A percentile compares a stretch with the other conserved stretches of the same genome.
Evolutionary conservation across 257 asterid species (phyloP).

Genomic region (Pogostemon cablin): DNA sequence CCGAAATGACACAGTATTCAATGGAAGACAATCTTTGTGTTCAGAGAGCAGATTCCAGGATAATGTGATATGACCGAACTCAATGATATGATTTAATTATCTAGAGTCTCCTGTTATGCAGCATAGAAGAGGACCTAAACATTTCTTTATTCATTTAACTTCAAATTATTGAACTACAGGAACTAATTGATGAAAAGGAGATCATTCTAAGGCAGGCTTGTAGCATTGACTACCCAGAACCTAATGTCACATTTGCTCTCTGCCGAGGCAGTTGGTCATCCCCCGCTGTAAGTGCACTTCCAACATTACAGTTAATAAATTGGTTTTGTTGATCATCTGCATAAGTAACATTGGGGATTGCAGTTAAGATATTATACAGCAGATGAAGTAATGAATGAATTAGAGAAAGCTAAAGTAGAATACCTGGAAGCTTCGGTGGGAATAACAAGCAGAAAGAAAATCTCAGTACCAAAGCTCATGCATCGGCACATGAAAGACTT

Average conservation of each 20-base stretch:
- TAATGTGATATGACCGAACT: conserved; percentile 4
- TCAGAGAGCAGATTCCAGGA: conserved; percentile 12
- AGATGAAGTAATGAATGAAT: conserved; percentile 74
- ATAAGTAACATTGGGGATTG: conserved; percentile 32
- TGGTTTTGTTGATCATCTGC: not conserved
- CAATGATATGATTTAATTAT: not conserved
- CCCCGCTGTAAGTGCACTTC: conserved; percentile 74
- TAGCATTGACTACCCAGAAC: conserved; percentile 95
- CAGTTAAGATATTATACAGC: conserved; percentile 74
- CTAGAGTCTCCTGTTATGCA: conserved; percentile 11
- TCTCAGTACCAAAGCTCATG: conserved; percentile 79
- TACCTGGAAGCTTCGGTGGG: conserved; percentile 89
- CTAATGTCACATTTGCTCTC: conserved; percentile 81
- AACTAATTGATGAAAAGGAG: conserved; percentile 63
- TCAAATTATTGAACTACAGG: conserved; percentile 44
- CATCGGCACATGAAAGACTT: conserved; percentile 87
- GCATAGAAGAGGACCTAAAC: conserved; percentile 6
- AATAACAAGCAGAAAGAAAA: conserved; percentile 71
- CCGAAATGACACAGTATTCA: not conserved
- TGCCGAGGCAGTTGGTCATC: conserved; percentile 98
- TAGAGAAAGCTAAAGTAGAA: conserved; percentile 88
- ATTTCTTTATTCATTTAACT: conserved; percentile 8
- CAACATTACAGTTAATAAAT: not conserved
- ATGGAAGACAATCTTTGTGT: conserved; percentile 12
- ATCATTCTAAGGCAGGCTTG: conserved; percentile 70